Conservation (phyloP, 192 early-diverging fungal genomes). For the Dimargaris cristalligena region DNA sequence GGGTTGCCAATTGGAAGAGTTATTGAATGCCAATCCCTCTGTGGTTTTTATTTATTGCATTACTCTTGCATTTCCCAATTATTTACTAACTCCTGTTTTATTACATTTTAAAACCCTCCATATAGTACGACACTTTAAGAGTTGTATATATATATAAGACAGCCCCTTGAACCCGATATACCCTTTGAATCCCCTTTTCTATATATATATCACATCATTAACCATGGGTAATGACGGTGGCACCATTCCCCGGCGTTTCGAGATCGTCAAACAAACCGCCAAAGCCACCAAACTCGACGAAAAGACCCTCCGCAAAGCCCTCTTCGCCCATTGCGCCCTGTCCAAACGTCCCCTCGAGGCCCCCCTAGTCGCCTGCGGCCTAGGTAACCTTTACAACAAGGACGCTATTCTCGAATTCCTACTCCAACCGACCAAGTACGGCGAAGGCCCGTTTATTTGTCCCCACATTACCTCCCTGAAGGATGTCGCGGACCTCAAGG, state of each 20-base stretch:
- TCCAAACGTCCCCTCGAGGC: slow-evolving; percentile 30
- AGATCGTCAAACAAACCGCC: slow-evolving; percentile 16
- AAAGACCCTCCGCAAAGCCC: slow-evolving; percentile 16
- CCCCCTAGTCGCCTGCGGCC: slow-evolving; percentile 39
- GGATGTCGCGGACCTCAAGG: slow-evolving; percentile 14
- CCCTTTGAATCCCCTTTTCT: neutral
- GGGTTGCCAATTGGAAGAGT: too few relatives aligned
- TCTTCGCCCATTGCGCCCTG: slow-evolving; percentile 20
- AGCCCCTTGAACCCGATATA: neutral
- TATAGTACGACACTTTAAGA: too few relatives aligned
- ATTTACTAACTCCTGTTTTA: too few relatives aligned
- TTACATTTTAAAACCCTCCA: too few relatives aligned
- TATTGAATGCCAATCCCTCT: too few relatives aligned
- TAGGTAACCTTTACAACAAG: slow-evolving; percentile 62
- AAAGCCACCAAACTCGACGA: slow-evolving; percentile 25
- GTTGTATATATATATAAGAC: too few relatives aligned
- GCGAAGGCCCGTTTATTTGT: slow-evolving; percentile 37
- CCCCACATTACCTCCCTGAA: slow-evolving; percentile 20
- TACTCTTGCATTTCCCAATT: too few relatives aligned
- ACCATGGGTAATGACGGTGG: slow-evolving; percentile 33
- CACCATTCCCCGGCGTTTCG: slow-evolving; percentile 29
- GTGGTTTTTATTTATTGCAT: too few relatives aligned
- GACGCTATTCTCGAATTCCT: slow-evolving; percentile 45
- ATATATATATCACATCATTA: neutral
- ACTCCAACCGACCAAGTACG: slow-evolving; percentile 32